Evolutionary conservation across 1,284 basidiomycete species (phyloP), one percentile per base, ranked within the genome.

Genomic region (Grifola frondosa): DNA sequence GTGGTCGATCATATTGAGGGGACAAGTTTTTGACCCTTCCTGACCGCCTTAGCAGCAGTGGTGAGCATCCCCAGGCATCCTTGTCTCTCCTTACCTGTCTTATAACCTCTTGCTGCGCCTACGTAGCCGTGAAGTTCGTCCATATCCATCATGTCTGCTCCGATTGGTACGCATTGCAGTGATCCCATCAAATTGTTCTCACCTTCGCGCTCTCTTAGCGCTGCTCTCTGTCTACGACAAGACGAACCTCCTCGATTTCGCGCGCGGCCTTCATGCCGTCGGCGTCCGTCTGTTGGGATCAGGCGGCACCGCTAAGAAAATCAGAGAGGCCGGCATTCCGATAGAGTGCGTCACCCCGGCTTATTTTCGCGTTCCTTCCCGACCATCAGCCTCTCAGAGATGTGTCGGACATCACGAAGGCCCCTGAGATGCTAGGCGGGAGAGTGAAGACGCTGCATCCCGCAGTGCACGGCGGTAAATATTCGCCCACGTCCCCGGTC

Each of bases 371-470:
- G 21, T 3, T 1, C 4, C n/a, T 21, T 3, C 13, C 20, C 22
- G 16, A 9, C 28, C 30, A 20, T 37, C 15, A 17, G 9, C 17
- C n/a, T 22, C 25, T 12, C 54, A 97, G 95, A 54, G 97, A 99
- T 80, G 95, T 99, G 33, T 93, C 94, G 16, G 91, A 94, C 61
- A 90, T 99, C 69, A 99, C 97, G 39, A 96, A 96, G 62, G 95
- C 95, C 1, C 97, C 96, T n/a, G 97, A 99, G 69, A 99, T 99
- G 93, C 80, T 99, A 12, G 95, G 96, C 42, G 97, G 97, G 31
- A 80, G 97, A 51, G 97, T 99, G 53, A 99, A 99, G 75, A 99
- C 97, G 5, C 81, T 99, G n/a, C 97, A 99, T 63, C 97, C 97
- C 38, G 95, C 90, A 16, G 92, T 99, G 19, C 97, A 99, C 65